Conservation (phyloP, 2,329 filamentous ascomycete genomes). For the Capronia epimyces region DNA sequence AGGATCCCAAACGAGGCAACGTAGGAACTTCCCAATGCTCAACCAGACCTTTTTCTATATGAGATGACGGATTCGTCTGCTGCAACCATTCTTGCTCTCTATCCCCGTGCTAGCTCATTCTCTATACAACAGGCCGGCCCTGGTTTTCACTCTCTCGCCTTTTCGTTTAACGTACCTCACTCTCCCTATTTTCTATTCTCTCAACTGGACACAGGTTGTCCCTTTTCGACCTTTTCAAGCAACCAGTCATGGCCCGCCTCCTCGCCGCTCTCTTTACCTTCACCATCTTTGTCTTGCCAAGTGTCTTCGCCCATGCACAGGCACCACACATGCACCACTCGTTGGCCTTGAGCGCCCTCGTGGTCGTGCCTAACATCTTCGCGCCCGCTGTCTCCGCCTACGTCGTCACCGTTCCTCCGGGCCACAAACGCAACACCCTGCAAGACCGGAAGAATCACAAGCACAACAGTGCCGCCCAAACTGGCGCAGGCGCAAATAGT, state of each 20-base stretch:
- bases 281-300: conserved; percentile 11
- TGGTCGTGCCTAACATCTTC: conserved; percentile 4
- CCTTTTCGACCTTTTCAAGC: neutral
- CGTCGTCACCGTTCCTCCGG: conserved; percentile 7
- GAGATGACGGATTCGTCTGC: neutral
- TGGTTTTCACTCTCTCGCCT: conserved; percentile 6
- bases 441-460: conserved; percentile 4
- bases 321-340: conserved; percentile 3
- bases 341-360: conserved; percentile 8
- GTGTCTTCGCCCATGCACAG: conserved; percentile 12
- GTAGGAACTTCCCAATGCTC: neutral
- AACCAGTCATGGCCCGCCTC: conserved; percentile 16
- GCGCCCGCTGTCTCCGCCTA: conserved; percentile 9
- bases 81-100: neutral
- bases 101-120: conserved; percentile 2
- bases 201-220: conserved; percentile 15
- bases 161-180: conserved; percentile 6
- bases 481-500: neutral
- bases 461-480: conserved; percentile 1
- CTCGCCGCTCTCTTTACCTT: conserved; percentile 9
- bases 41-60: conserved; percentile 7
- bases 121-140: conserved; percentile 15
- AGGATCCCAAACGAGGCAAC: neutral
- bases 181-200: neutral
- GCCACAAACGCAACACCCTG: conserved; percentile 2